phyloP scores from a whole-genome alignment of 2,329 filamentous ascomycete genomes.

The Aspergillus fischeri region DNA sequence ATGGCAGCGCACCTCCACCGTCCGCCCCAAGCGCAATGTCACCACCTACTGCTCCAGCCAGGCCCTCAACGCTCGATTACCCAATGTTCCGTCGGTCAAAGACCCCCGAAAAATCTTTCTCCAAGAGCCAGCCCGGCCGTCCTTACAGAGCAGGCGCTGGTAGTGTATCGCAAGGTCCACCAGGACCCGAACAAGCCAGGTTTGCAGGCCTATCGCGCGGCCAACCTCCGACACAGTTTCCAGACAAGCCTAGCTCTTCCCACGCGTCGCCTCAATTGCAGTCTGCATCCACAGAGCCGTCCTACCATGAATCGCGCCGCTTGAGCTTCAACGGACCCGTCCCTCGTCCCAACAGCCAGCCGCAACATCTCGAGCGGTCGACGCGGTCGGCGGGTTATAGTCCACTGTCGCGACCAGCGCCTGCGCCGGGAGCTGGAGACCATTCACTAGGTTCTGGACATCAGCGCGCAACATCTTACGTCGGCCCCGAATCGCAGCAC shows the following conservation, averaged over 20 bases:
- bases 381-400: constrained; percentile 33
- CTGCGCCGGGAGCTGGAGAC: constrained; percentile 19
- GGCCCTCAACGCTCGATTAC: constrained; percentile 55
- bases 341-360: constrained; percentile 41
- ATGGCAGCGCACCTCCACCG: constrained; percentile 29
- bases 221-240: constrained; percentile 29
- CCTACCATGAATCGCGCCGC: constrained; percentile 35
- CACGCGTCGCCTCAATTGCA: constrained; percentile 34
- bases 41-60: constrained; percentile 38
- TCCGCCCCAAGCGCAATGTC: constrained; percentile 40
- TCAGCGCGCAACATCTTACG: constrained; percentile 27
- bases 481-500: constrained; percentile 28
- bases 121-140: constrained; percentile 38
- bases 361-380: constrained; percentile 33
- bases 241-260: constrained; percentile 32
- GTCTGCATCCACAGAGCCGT: constrained; percentile 30
- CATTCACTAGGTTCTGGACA: constrained; percentile 19
- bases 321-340: constrained; percentile 42
- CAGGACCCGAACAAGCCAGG: constrained; percentile 28
- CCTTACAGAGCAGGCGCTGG: constrained; percentile 37
- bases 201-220: constrained; percentile 29
- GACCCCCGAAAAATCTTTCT: constrained; percentile 66
- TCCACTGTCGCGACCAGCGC: constrained; percentile 27
- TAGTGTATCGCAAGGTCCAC: constrained; percentile 19
- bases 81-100: constrained; percentile 62